A percentile compares a stretch with the other conserved stretches of the same genome.
Evolutionary conservation across 352 stramenopile genomes (phyloP).

Genomic region (Globisporangium perplexum): DNA sequence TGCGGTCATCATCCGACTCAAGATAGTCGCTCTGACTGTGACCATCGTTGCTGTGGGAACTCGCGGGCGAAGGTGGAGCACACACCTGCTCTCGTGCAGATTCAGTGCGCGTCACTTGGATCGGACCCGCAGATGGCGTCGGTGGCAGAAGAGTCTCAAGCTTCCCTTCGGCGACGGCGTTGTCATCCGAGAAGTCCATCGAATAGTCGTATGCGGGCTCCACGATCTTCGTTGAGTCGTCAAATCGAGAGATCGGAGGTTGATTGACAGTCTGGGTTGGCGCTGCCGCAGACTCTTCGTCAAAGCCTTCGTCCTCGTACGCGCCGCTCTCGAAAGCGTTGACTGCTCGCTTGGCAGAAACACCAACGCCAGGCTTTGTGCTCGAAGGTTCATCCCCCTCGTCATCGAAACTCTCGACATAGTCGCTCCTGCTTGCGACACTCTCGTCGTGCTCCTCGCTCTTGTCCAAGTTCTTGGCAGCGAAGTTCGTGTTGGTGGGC

Average conservation of each 20-base stretch:
- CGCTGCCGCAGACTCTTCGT: constrained; percentile 31
- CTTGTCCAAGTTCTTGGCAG: constrained; percentile 1
- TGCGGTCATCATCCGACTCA: constrained; percentile 13
- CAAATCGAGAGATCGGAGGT: not conserved
- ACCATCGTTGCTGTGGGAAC: constrained; percentile 4
- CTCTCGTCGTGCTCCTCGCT: constrained; percentile 20
- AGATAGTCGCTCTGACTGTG: constrained; percentile 26
- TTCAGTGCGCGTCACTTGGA: not conserved
- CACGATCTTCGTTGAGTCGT: constrained; percentile 5
- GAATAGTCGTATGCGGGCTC: constrained; percentile 59
- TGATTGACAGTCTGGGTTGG: not conserved
- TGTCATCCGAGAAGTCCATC: constrained; percentile 66
- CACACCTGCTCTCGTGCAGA: not conserved
- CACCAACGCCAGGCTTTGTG: not conserved
- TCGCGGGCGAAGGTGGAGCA: not conserved
- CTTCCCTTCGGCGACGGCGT: constrained; percentile 2
- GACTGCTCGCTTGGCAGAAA: not conserved
- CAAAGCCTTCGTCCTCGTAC: constrained; percentile 52
- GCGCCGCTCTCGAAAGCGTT: constrained; percentile 31
- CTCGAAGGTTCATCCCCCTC: not conserved
- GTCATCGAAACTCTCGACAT: constrained; percentile 13
- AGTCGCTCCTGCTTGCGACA: constrained; percentile 29
- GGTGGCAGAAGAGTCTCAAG: not conserved
- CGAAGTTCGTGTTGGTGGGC: not conserved
- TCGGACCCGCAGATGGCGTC: not conserved